Conservation (phyloP, 495 filamentous ascomycete species). For the Penicillium cataractarum region DNA sequence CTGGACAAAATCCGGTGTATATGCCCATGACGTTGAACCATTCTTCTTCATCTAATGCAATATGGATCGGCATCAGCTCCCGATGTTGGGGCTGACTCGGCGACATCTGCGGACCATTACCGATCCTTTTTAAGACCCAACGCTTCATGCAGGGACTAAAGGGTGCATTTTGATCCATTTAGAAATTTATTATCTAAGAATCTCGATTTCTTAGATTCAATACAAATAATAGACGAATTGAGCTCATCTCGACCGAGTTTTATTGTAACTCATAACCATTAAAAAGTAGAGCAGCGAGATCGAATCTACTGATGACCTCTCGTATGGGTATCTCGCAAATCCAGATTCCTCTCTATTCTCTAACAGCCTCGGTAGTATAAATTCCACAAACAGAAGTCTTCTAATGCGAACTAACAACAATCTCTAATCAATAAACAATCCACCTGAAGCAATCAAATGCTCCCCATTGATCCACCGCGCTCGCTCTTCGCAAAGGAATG, state of each 20-base stretch:
- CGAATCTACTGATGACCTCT: too few relatives aligned
- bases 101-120: background rate
- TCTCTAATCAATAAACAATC: slow-evolving; percentile 32
- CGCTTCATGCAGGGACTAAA: background rate
- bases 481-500: slow-evolving; percentile 37
- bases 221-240: background rate
- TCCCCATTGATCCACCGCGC: slow-evolving; percentile 47
- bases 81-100: background rate
- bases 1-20: too few relatives aligned
- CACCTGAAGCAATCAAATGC: slow-evolving; percentile 41
- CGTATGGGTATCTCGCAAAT: background rate
- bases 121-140: background rate
- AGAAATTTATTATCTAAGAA: too few relatives aligned
- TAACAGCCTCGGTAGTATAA: background rate
- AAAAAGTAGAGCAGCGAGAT: background rate
- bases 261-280: background rate
- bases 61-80: background rate
- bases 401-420: too few relatives aligned
- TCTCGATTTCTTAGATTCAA: too few relatives aligned
- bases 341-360: background rate
- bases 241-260: background rate
- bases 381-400: background rate
- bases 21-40: too few relatives aligned
- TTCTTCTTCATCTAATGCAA: too few relatives aligned
- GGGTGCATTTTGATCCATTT: too few relatives aligned